Percentiles rank a stretch among this genome's conserved stretches.
phyloP scores from a whole-genome alignment of 1,284 basidiomycete genomes.

The Sanghuangporus baumii region DNA sequence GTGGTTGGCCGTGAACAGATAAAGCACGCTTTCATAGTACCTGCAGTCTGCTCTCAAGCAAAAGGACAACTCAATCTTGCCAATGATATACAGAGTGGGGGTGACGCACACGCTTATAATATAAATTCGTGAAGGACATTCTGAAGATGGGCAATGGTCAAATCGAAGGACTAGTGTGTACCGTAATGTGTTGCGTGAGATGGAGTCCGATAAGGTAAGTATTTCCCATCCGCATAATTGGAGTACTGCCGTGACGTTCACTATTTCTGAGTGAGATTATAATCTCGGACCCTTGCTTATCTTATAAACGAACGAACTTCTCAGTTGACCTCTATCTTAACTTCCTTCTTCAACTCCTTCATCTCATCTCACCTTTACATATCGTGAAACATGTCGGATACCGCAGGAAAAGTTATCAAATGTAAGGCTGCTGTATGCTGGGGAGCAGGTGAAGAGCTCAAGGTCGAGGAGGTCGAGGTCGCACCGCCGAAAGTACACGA shows the following conservation, averaged over 20 bases:
- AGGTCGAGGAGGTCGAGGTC: conserved; percentile 90
- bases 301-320: not conserved
- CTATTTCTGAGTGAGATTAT: not conserved
- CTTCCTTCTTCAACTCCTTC: conserved; percentile 5
- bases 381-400: conserved; percentile 50
- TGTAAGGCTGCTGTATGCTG: conserved; percentile 97
- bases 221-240: not conserved
- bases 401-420: conserved; percentile 72
- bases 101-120: conserved; percentile 71
- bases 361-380: conserved; percentile 1
- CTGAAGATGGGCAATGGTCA: not conserved
- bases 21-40: conserved; percentile 63
- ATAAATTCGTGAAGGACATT: conserved; percentile 72
- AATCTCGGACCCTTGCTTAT: not conserved
- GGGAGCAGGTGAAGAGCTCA: conserved; percentile 87
- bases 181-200: not conserved
- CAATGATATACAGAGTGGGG: conserved; percentile 10
- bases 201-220: not conserved
- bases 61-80: conserved; percentile 15
- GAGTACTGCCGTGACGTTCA: not conserved
- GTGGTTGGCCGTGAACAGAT: conserved; percentile 70
- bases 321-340: conserved; percentile 5
- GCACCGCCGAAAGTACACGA: conserved; percentile 87
- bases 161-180: not conserved
- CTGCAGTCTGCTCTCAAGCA: conserved; percentile 44